Evolutionary conservation across 176 grass and related monocot genomes (phyloP), one percentile per base, ranked within the genome.

Genomic region (Elymus sibiricus): DNA sequence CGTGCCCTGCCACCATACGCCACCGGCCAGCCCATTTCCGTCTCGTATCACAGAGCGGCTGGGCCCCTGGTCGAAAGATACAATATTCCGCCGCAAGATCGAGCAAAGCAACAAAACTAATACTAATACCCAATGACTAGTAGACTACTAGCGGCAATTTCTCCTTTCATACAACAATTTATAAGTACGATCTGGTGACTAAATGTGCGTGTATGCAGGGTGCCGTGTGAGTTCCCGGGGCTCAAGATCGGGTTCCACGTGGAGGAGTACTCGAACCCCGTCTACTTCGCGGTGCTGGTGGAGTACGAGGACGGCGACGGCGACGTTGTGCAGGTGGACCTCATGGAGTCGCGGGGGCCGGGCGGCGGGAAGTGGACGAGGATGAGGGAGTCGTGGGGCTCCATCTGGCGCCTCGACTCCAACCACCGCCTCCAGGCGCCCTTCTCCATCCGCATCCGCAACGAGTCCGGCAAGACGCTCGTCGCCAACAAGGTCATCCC

Each of bases 271-370:
- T 98, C 93, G 8, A 98, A 87, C 89, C 87, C 93, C 9, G 88
- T 93, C 12, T 95, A 95, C 89, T 74, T 95, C 19, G 91, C 95
- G 2, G 34, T 98, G 56, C 70, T 98, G 34, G 90, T 98, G 15
- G 95, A 95, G 89, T 95, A 95, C 85, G 95, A 98, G 84, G 93
- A 93, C 73, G 95, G 91, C 79, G 93, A 98, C 87, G 95, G 95
- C 66, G 95, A 98, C 85, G 89, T 98, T 25, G 90, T 91, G 38
- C 81, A 92, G 49, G 95, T 98, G n/a, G 93, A 98, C 21, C 81
- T 98, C 0, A 93, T 91, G 92, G 84, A 93, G 91, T 82, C 89
- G 8, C 79, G 46, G 70, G 72, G 72, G 7, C 25, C 15, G 3
- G 72, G 43, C 43, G 71, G 71, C 72, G 86, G 82, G 12, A 10